Evolutionary conservation across 2,329 filamentous ascomycete species (phyloP).

Genomic region (Chaetothyriales sp.): DNA sequence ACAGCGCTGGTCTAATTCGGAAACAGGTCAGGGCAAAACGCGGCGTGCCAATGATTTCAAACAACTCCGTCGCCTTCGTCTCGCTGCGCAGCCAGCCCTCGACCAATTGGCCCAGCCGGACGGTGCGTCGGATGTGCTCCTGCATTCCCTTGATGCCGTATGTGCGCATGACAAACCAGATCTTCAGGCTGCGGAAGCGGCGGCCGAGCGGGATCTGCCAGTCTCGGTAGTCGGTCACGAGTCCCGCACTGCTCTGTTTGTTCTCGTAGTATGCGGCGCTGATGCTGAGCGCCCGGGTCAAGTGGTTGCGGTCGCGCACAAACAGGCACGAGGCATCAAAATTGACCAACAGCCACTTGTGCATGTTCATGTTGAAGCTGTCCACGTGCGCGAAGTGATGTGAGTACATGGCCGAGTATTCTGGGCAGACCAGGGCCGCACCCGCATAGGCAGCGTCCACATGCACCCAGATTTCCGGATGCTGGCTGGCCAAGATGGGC

Average conservation of each 20-base stretch:
- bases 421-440: slow-evolving; percentile 64
- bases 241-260: slow-evolving; percentile 59
- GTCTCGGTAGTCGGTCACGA: slow-evolving; percentile 89
- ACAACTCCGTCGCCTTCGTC: slow-evolving; percentile 42
- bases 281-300: slow-evolving; percentile 67
- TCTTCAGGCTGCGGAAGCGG: slow-evolving; percentile 75
- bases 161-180: slow-evolving; percentile 82
- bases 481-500: slow-evolving; percentile 28
- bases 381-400: slow-evolving; percentile 42
- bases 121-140: slow-evolving; percentile 53
- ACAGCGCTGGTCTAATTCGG: slow-evolving; percentile 37
- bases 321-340: slow-evolving; percentile 76
- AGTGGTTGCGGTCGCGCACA: slow-evolving; percentile 56
- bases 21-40: slow-evolving; percentile 69
- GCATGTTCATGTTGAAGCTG: slow-evolving; percentile 89
- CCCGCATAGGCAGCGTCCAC: slow-evolving; percentile 89
- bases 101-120: slow-evolving; percentile 57
- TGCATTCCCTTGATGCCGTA: slow-evolving; percentile 67
- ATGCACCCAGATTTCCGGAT: slow-evolving; percentile 67
- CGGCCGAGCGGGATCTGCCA: slow-evolving; percentile 92
- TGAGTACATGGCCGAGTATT: slow-evolving; percentile 46
- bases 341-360: slow-evolving; percentile 93
- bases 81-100: slow-evolving; percentile 41
- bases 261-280: slow-evolving; percentile 73
- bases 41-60: slow-evolving; percentile 58